Conservation (phyloP, 2,329 filamentous ascomycete species). For the Thielaviopsis ethacetica region DNA sequence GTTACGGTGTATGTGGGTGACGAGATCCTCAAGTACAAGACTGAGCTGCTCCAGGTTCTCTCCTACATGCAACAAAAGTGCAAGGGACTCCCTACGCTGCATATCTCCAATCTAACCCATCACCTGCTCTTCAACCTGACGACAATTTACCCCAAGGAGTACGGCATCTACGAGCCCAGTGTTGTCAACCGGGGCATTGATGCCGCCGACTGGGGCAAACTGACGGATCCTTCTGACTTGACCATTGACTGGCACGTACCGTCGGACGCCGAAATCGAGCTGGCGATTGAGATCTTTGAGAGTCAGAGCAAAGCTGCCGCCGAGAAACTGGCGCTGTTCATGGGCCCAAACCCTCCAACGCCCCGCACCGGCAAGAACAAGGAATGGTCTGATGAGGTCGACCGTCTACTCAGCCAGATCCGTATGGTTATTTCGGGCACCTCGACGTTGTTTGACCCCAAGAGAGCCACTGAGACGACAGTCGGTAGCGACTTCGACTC, state of each 20-base stretch:
- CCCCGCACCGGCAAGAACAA: conserved; percentile 92
- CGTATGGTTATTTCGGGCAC: conserved; percentile 82
- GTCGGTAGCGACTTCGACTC: conserved; percentile 28
- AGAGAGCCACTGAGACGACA: conserved; percentile 37
- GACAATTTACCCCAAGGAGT: conserved; percentile 83
- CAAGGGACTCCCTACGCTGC: conserved; percentile 80
- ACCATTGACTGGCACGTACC: conserved; percentile 88
- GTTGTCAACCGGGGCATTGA: conserved; percentile 55
- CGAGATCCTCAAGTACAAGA: conserved; percentile 75
- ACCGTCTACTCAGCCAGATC: conserved; percentile 72
- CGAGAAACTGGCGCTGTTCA: conserved; percentile 59
- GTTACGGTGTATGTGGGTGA: conserved; percentile 89
- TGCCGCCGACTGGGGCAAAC: conserved; percentile 69
- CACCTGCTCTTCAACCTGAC: conserved; percentile 90
- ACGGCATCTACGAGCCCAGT: conserved; percentile 69
- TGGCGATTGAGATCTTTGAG: conserved; percentile 79
- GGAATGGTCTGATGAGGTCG: conserved; percentile 96
- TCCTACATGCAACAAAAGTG: conserved; percentile 95
- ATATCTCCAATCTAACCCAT: conserved; percentile 95
- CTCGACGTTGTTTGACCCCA: conserved; percentile 74
- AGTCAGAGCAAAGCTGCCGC: conserved; percentile 66
- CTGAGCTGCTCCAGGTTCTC: conserved; percentile 80
- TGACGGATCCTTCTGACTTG: conserved; percentile 56
- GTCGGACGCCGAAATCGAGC: conserved; percentile 60
- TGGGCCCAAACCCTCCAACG: conserved; percentile 62